phyloP scores from a whole-genome alignment of 2,329 filamentous ascomycete species.

The Diaporthe longicolla region DNA sequence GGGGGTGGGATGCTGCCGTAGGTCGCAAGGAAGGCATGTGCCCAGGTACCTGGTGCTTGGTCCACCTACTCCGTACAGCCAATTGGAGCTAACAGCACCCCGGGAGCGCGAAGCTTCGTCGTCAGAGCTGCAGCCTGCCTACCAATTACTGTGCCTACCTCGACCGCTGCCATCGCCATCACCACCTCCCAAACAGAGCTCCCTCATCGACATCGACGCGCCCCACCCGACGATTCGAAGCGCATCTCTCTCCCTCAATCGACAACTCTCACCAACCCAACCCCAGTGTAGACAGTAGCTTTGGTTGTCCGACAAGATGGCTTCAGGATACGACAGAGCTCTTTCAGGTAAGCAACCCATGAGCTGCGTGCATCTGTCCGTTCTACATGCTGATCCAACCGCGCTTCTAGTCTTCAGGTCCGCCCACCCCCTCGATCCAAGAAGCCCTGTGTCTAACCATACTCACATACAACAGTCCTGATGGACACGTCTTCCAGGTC shows the following conservation, averaged over 20 bases:
- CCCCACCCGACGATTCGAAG: constrained; percentile 29
- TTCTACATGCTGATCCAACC: constrained; percentile 58
- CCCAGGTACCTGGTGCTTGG: background rate
- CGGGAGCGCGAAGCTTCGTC: constrained; percentile 40
- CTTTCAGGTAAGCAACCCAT: constrained; percentile 83
- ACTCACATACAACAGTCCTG: constrained; percentile 75
- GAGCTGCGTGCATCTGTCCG: constrained; percentile 28
- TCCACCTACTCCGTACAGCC: constrained; percentile 29
- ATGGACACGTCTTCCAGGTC: constrained; percentile 99
- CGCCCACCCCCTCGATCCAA: constrained; percentile 52
- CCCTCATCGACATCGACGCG: constrained; percentile 37
- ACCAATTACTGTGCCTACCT: constrained; percentile 31
- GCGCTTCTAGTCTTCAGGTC: constrained; percentile 83
- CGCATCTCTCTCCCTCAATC: background rate
- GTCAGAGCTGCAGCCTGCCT: constrained; percentile 47
- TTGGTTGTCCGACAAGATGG: constrained; percentile 65
- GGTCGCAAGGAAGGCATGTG: too few species aligned
- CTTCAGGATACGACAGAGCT: constrained; percentile 98
- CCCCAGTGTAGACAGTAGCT: background rate
- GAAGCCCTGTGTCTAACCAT: background rate
- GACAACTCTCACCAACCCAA: too few species aligned
- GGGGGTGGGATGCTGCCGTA: background rate
- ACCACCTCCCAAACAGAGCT: constrained; percentile 29
- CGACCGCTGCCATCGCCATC: constrained; percentile 22
- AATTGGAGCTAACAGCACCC: constrained; percentile 36